Conservation (phyloP, 1,284 basidiomycete genomes). For the Stygiomarasmius scandens region DNA sequence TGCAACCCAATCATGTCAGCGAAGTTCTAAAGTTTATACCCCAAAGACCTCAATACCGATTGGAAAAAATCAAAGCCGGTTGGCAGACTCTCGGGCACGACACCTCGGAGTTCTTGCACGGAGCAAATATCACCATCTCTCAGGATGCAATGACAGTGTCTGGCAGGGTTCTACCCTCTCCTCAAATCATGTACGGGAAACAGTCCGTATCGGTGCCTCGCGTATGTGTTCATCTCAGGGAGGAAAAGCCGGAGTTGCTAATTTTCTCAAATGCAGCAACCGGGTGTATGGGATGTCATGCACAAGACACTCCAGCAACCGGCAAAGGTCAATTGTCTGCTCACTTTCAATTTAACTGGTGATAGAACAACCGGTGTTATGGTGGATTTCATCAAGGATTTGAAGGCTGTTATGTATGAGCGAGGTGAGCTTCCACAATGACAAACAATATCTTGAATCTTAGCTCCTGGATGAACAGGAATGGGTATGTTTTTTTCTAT, state of each 20-base stretch:
- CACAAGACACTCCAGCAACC: constrained; percentile 32
- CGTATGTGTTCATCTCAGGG: neutral
- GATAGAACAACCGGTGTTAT: constrained; percentile 15
- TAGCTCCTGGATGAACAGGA: no score
- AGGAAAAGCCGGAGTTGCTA: neutral
- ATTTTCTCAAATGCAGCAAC: constrained; percentile 17
- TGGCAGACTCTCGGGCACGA: constrained; percentile 35
- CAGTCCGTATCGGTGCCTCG: neutral
- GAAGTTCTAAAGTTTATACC: constrained; percentile 34
- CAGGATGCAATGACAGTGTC: constrained; percentile 26
- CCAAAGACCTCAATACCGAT: constrained; percentile 24
- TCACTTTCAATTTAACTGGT: constrained; percentile 33
- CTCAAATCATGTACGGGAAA: constrained; percentile 28
- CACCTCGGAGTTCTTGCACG: constrained; percentile 32
- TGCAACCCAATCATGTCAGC: constrained; percentile 31
- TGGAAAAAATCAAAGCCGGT: constrained; percentile 26
- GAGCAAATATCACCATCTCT: constrained; percentile 32
- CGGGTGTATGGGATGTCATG: constrained; percentile 41
- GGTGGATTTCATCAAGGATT: constrained; percentile 25
- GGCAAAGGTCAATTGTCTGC: constrained; percentile 29
- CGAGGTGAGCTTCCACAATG: constrained; percentile 24
- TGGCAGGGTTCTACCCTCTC: constrained; percentile 32
- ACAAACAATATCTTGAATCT: no score
- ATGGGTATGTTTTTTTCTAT: constrained; percentile 2
- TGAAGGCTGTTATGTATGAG: constrained; percentile 27